These are phyloP conservation scores for Prinsepia uniflora DNA, from an alignment of 306 rosid genomes.

Conservation along the genomic window DNA sequence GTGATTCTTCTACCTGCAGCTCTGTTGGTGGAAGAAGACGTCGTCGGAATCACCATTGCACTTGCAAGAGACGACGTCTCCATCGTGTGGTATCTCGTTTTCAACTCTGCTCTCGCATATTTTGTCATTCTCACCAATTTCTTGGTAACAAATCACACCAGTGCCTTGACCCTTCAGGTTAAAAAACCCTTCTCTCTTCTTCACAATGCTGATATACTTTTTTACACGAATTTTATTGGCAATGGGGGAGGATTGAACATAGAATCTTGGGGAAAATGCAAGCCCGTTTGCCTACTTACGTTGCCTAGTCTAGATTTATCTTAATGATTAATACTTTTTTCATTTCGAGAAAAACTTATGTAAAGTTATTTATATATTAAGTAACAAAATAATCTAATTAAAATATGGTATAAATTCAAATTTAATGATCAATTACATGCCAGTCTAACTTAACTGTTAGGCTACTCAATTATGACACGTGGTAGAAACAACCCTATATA, in stretches of 20 bases:
- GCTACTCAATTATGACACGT: neutral
- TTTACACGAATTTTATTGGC: no score
- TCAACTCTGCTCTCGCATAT: conserved; percentile 81
- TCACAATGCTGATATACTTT: neutral
- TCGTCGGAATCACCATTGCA: conserved; percentile 85
- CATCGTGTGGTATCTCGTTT: conserved; percentile 86
- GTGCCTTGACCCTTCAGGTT: conserved; percentile 98
- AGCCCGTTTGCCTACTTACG: neutral
- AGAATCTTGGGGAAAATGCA: neutral
- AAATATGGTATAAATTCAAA: no score
- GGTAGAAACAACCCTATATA: neutral
- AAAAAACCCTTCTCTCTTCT: conserved; percentile 14
- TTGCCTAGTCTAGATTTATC: neutral
- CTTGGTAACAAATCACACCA: conserved; percentile 94
- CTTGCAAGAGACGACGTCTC: conserved; percentile 85
- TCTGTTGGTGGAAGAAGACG: conserved; percentile 85
- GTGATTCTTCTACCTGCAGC: conserved; percentile 96
- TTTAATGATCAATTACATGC: neutral
- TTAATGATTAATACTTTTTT: no score
- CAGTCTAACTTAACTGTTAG: neutral
- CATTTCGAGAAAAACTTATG: neutral
- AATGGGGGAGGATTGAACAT: no score
- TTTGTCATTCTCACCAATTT: conserved; percentile 92
- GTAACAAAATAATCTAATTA: no score
- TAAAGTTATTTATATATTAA: no score